These are phyloP conservation scores for Metschnikowia gruessii DNA, from an alignment of 805 yeast genomes.

Conservation along the genomic window DNA sequence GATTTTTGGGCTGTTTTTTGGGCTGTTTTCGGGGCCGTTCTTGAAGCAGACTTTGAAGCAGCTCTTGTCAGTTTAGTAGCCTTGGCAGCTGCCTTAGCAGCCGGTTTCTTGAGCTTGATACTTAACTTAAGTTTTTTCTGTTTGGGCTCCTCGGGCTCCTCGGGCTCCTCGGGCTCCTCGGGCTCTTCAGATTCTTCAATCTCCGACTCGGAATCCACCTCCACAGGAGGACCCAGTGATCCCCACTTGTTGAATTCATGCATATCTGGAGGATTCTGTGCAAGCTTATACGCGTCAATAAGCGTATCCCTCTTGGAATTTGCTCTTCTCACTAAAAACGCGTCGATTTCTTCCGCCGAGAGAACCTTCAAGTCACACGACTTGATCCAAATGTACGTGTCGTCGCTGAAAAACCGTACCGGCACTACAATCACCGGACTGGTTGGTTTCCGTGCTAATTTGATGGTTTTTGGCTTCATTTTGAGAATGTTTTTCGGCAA, in stretches of 20 bases:
- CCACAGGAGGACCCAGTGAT: slow-evolving; percentile 42
- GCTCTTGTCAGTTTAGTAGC: no score
- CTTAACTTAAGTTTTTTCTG: slow-evolving; percentile 20
- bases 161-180: no score
- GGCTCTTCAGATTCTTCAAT: slow-evolving; percentile 36
- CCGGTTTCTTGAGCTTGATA: slow-evolving; percentile 16
- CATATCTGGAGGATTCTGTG: slow-evolving; percentile 46
- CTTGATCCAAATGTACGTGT: slow-evolving; percentile 67
- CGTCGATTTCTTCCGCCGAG: slow-evolving; percentile 39
- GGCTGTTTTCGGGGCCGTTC: no score
- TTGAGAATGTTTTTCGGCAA: slow-evolving; percentile 56
- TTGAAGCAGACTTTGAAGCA: no score
- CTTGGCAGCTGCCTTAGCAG: no score
- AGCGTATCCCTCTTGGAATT: slow-evolving; percentile 43
- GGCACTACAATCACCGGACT: slow-evolving; percentile 30
- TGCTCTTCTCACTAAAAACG: slow-evolving; percentile 28
- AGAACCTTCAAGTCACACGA: slow-evolving; percentile 49
- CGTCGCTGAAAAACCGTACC: slow-evolving; percentile 71
- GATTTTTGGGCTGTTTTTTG: slow-evolving; percentile 4
- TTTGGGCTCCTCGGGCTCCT: no score
- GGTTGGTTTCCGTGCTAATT: slow-evolving; percentile 21
- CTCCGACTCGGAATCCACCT: slow-evolving; percentile 22
- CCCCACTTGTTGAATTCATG: slow-evolving; percentile 40
- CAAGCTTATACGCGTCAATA: slow-evolving; percentile 51
- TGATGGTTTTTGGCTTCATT: slow-evolving; percentile 48